Base-by-base conservation (phyloP, 108 stramenopile genomes). In the Tribonema minus region DNA sequence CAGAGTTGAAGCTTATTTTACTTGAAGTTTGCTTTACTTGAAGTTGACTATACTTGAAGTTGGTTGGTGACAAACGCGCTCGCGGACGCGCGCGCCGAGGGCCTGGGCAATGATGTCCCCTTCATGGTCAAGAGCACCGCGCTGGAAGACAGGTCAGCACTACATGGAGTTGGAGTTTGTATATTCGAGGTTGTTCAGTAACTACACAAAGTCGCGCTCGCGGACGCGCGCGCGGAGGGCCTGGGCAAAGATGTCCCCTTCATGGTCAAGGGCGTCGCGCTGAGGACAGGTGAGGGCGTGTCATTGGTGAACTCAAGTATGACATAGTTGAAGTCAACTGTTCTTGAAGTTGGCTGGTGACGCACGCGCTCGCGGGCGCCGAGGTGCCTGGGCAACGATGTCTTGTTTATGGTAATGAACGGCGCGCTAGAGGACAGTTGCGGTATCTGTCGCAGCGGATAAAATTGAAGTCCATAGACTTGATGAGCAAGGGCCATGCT, bases 211-310 rank as follows among this genome's bases (percentile, higher is more conserved):
- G 77, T 62, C 38, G 40, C 77, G 28, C 58, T 79, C 39, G 39
- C 37, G 3, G 77, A 79, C 33, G 77, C 77, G 23, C 68, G 68
- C 67, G 34, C 60, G 28, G 67, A 54, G 29, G 77, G 77, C 1
- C 58, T 79, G 20, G 58, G 32, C 58, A 64, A 79, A n/a, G 77
- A 67, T 1, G 59, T 38, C 7, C 41, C 68, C 32, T 79, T 68
- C 66, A 79, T 79, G 77, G 68, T 79, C 58, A 68, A 79, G 30
- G 67, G 64, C 3, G 68, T 68, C 31, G 68, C 66, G 36, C 68
- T 79, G 61, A 79, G 37, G 77, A 79, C 59, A 38, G 60, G 68
- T n/a, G n/a, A n/a, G n/a, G n/a, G n/a, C n/a, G n/a, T n/a, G n/a
- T n/a, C n/a, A n/a, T n/a, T n/a, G n/a, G n/a, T n/a, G n/a, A n/a